Conservation (phyloP, 1,139 yeast genomes). For the Suhomyces wounanorum region DNA sequence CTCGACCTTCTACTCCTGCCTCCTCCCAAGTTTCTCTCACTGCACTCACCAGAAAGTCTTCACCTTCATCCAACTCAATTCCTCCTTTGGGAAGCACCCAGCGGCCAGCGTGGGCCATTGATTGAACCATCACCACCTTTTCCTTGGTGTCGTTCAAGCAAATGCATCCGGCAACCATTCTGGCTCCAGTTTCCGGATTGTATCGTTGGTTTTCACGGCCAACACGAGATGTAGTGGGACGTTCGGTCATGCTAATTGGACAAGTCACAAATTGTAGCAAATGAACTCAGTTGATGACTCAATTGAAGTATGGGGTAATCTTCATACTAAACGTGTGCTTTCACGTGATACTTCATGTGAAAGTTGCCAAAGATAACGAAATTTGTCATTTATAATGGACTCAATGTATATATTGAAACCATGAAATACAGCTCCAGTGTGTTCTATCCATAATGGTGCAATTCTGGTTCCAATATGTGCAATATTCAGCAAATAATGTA, state of each 20-base stretch:
- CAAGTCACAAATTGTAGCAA: background rate
- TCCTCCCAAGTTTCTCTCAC: conserved; percentile 97
- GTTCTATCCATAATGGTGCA: too few relatives aligned
- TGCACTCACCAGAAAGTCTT: conserved; percentile 58
- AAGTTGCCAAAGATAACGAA: too few relatives aligned
- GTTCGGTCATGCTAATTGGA: conserved; percentile 1
- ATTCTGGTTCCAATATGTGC: too few relatives aligned
- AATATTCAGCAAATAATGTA: too few relatives aligned
- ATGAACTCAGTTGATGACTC: background rate
- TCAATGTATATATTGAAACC: too few relatives aligned
- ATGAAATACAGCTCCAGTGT: too few relatives aligned
- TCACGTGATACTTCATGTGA: background rate
- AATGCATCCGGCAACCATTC: conserved; percentile 90
- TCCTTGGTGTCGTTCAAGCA: conserved; percentile 59
- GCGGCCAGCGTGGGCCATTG: conserved; percentile 61
- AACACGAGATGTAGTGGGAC: conserved; percentile 29
- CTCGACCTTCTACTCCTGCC: conserved; percentile 79
- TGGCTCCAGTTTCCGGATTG: conserved; percentile 62
- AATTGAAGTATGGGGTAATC: background rate
- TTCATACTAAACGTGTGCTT: background rate
- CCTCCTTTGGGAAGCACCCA: conserved; percentile 99
- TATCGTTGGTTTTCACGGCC: conserved; percentile 46
- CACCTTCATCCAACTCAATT: conserved; percentile 79
- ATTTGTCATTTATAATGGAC: too few relatives aligned
- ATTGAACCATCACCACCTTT: conserved; percentile 74